Base-by-base conservation (phyloP, 345 rosid genomes). In the Gynandropsis gynandra region DNA sequence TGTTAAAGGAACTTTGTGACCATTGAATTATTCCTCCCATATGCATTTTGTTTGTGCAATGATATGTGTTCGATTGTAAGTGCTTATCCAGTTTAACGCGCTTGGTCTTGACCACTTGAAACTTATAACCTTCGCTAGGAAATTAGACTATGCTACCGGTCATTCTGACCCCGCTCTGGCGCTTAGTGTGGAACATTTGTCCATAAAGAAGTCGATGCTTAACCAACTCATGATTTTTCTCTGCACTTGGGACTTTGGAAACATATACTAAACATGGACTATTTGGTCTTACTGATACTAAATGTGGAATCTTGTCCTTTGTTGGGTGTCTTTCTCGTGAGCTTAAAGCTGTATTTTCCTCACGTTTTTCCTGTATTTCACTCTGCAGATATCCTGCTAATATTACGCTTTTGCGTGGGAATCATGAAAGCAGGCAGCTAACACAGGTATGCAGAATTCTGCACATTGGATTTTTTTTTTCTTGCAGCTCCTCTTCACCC, bases 351-450 rank as follows among this genome's bases (percentile, higher is more conserved):
- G 20, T 13, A 10, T 2, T 10, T 37, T 10, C 8, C 15, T 37
- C 3, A 37, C 44, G 10, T 16, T 33, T 20, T 18, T 45, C 19
- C 33, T 54, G 20, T 63, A 19, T 54, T 47, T 35, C 1, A 49
- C 17, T 55, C 63, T 71, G 54, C 66, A 93, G 95, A 80, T 78
- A 88, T 67, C 99, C 99, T 36, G 97, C 98, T 49, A 74, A 85
- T 61, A 93, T 93, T 57, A 93, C 99, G 54, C 97, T 93, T 64
- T 64, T 93, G 76, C 99, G 99, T 33, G 99, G 99, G 42, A 93
- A 93, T 72, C 97, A 88, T 67, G 97, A 93, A 71, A 93, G 99
- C 74, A 81, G 99, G 67, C 99, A 93, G 68, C 84, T 93, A 62
- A 93, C 99, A 60, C 99, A 93, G 97, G 99, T 93, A 58, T 61